Evolutionary conservation across 805 yeast species (phyloP), one percentile per base, ranked within the genome.

Genomic region (Saccharomycopsis fodiens): DNA sequence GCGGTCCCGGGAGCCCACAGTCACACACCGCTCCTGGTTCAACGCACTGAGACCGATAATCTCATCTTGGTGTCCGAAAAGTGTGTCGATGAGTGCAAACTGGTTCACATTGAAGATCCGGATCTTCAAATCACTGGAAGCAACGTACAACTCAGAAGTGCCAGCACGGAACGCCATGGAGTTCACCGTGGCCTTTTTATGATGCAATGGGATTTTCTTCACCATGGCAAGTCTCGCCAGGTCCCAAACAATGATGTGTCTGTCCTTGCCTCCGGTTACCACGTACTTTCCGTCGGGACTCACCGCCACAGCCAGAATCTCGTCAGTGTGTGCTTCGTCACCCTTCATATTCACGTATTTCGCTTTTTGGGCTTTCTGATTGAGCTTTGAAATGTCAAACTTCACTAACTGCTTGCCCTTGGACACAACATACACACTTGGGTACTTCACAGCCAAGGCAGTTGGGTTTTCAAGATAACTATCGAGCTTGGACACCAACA

Each of bases 41-140:
- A 93, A 67, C 0, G 97, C 87, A 19, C 87, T 67, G 44, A 93
- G 81, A 58, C 82, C 97, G 36, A 76, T 73, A 38, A 91, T 89
- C 45, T 76, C 69, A 59, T 93, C 98, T 66, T 93, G 97, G 64
- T 93, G 98, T 2, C 98, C 98, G 60, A 86, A 93, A 39, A 93
- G 67, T 3, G 85, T 82, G 67, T 93, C 98, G 58, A 91, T 72
- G 63, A 87, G 95, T 3, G 96, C 81, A 58, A 82, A 74, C 64
- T 88, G 96, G 56, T 79, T 85, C 48, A 89, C 73, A 52, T 89
- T 82, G 61, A 76, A 93, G 0, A 95, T 85, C 60, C 97, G 77
- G 54, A 93, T 82, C 55, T 89, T 82, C 58, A 88, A 76, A 63
- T 93, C 98, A 1, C 88, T 91, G 65, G 96, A 87, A 1, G 96